Percentiles rank a stretch among this genome's conserved stretches.
Conservation (phyloP, 2,329 filamentous ascomycete genomes). For the Diaporthe destruens region DNA sequence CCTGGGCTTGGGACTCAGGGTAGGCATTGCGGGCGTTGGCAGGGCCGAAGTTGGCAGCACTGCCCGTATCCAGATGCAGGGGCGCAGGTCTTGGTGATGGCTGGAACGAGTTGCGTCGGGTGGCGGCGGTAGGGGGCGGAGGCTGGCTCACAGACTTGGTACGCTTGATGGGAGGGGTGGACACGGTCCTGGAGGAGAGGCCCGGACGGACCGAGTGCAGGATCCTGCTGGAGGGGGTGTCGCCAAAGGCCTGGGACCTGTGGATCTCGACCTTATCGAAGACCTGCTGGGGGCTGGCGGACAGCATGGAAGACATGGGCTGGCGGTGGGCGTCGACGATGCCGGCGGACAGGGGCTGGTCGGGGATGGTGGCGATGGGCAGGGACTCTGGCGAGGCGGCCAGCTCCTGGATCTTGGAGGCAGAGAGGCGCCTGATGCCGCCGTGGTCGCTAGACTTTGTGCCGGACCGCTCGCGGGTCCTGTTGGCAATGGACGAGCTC, state of each 20-base stretch:
- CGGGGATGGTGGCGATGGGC: conserved; percentile 62
- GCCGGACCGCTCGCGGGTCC: conserved; percentile 46
- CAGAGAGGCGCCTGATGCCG: conserved; percentile 67
- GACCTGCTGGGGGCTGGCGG: conserved; percentile 43
- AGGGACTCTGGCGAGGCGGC: conserved; percentile 69
- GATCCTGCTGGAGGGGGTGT: conserved; percentile 50
- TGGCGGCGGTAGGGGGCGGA: conserved; percentile 47
- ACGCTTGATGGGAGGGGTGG: conserved; percentile 65
- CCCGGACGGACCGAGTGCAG: conserved; percentile 49
- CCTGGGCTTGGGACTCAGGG: conserved; percentile 16
- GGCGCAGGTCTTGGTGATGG: conserved; percentile 58
- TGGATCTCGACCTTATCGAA: conserved; percentile 47
- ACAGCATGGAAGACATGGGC: conserved; percentile 52
- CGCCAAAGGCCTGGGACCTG: conserved; percentile 42
- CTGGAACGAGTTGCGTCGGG: conserved; percentile 65
- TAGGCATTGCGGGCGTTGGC: conserved; percentile 37
- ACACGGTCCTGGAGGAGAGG: conserved; percentile 57
- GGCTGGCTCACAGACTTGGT: conserved; percentile 51
- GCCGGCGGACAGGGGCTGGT: conserved; percentile 54
- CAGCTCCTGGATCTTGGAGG: conserved; percentile 70
- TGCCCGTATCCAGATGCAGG: conserved; percentile 56
- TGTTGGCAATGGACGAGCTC: conserved; percentile 30
- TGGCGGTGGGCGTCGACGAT: conserved; percentile 51
- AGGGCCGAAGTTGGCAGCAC: conserved; percentile 43
- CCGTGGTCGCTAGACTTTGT: conserved; percentile 52